Base-by-base conservation (phyloP, 2,329 filamentous ascomycete species). In the Colletotrichum liaoningense region DNA sequence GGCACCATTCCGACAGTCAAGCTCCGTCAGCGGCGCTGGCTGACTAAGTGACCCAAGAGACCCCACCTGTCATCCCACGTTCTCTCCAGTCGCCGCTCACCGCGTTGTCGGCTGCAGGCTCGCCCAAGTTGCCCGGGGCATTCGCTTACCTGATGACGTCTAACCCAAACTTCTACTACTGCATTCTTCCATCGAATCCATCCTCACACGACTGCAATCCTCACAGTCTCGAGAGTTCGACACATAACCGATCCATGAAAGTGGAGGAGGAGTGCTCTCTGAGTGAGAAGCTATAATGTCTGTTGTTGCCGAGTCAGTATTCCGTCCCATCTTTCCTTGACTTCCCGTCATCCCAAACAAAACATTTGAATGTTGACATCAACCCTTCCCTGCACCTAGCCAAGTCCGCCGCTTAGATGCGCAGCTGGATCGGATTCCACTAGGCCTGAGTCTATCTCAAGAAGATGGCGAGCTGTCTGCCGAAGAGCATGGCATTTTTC, bases 381-480 rank as follows among this genome's bases (percentile, higher is more conserved):
- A 62, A 63, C 65, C 75, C 80, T 62, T 79, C 74, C 49, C 57
- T 72, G 26, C 42, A 67, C 72, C 74, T 77, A 91, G 88, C 79
- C 90, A 91, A 81, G 87, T 93, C 74, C 88, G 89, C 79, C 88
- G 88, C 74, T 84, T 93, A 71, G 91, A 93, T 81, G 87, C 88
- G 77, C 90, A 92, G 79, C 87, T 93, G 72, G 91, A 93, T 80
- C 88, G 90, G 73, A 87, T 93, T 72, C 88, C 88, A 28, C 84
- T 89, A 69, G 83, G 74, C 22, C 58, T 76, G 35, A 72, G 73
- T 24, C 66, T 79, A 9, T 75, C 79, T 35, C 67, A 74, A 30
- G 69, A 69, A 19, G 62, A 77, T 62, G 74, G 62, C n/a, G 67
- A 74, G 38, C 72, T 74, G 54, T 81, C 83, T 42, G 75, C 77